Evolutionary conservation across 2,329 filamentous ascomycete genomes (phyloP), one percentile per base, ranked within the genome.

Genomic region (Furcasterigmium sp.): DNA sequence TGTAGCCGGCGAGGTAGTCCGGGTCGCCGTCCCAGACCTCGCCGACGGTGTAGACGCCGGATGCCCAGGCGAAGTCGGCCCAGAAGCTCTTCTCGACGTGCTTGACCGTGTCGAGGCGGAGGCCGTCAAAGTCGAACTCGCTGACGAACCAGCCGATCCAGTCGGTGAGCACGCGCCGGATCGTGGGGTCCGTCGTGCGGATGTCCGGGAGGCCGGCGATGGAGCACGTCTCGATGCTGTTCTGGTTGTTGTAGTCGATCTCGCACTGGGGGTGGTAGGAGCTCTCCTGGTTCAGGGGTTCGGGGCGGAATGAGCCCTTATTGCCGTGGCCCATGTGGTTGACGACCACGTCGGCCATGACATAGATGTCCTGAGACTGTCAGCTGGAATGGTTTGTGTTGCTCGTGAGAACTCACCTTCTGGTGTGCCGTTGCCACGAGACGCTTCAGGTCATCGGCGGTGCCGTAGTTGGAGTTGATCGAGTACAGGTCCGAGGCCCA

Each of bases 211-310:
- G 72, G 1, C 71, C 67, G n/a, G 78, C 71, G 14, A 66, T 69
- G 71, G 73, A 76, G 64, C 81, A 85, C 45, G 62, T 51, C 50
- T 73, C 65, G 46, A 70, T 56, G 50, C 64, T 62, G 36, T 57
- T 65, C 49, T 78, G 65, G 54, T 82, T 61, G 29, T 59, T 55
- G 60, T 80, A 82, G 57, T 83, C 56, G 46, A 70, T 70, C 41
- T 78, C 53, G 59, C 83, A 86, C 53, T 72, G 76, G 2, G 70
- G 36, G 55, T 87, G 81, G 61, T 78, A 87, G 52, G 81, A 81
- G 19, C 68, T 69, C 15, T 68, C 46, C 21, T 74, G 61, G 57
- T 83, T 73, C 37, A 76, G 63, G 1, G 69, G 69, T 5, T 58
- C 52, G 6, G 73, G 71, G 8, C 55, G 56, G 39, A 46, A 46